Evolutionary conservation across 2,329 filamentous ascomycete genomes (phyloP).

Genomic region (Fusarium floridanum): DNA sequence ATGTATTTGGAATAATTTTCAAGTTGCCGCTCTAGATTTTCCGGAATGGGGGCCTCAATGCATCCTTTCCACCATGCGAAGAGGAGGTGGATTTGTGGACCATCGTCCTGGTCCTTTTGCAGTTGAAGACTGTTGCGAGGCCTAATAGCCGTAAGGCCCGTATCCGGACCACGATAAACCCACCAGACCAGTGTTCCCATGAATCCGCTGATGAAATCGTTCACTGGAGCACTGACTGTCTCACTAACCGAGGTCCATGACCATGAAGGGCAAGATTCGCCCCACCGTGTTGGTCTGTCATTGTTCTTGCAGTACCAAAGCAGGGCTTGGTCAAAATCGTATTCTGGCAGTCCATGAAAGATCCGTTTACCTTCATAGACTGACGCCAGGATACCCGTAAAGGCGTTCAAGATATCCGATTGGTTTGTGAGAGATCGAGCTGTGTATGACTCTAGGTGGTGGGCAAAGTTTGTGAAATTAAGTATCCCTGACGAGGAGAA

Average conservation of each 20-base stretch:
- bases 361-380: background rate
- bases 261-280: background rate
- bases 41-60: background rate
- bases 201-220: accelerated
- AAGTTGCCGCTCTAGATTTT: background rate
- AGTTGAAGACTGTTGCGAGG: background rate
- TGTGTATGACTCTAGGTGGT: background rate
- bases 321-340: background rate
- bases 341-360: background rate
- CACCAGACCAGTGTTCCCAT: background rate
- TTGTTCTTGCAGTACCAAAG: background rate
- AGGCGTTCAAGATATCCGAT: background rate
- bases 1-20: background rate
- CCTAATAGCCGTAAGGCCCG: background rate
- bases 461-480: background rate
- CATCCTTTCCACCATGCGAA: background rate
- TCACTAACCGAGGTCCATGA: background rate
- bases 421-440: background rate
- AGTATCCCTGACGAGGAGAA: background rate
- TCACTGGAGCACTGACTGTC: background rate
- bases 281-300: background rate
- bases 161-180: background rate
- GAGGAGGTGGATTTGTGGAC: background rate
- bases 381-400: background rate
- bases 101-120: no score